These are phyloP conservation scores for Russula dissimulans DNA, from an alignment of 768 basidiomycete species.

Conservation along the genomic window DNA sequence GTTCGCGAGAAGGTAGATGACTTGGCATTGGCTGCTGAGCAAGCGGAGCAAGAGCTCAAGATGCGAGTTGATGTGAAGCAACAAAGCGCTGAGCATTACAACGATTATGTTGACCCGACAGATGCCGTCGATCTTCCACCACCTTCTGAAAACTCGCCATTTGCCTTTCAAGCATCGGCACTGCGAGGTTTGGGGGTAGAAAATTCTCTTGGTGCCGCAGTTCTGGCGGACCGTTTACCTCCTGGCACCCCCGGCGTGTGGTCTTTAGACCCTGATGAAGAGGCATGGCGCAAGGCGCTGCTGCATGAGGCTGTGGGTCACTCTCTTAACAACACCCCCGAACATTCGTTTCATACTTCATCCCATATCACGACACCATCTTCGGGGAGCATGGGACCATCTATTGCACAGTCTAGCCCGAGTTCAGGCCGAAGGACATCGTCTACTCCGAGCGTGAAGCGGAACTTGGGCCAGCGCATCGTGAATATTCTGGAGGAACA, in stretches of 20 bases:
- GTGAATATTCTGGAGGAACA: constrained; percentile 15
- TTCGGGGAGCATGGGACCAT: constrained; percentile 24
- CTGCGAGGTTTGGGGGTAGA: constrained; percentile 62
- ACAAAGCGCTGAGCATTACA: constrained; percentile 34
- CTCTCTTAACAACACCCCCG: constrained; percentile 52
- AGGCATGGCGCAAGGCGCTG: constrained; percentile 68
- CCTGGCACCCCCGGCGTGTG: constrained; percentile 53
- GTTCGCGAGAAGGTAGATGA: constrained; percentile 77
- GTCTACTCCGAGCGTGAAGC: constrained; percentile 14
- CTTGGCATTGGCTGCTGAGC: constrained; percentile 57
- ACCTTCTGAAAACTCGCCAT: constrained; percentile 57
- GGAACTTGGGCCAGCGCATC: constrained; percentile 19
- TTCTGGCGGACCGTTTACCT: constrained; percentile 67
- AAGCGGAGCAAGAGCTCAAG: constrained; percentile 67
- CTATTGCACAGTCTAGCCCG: constrained; percentile 10
- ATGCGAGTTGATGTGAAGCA: constrained; percentile 39
- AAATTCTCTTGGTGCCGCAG: constrained; percentile 65
- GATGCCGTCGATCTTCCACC: constrained; percentile 74
- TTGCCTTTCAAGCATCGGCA: constrained; percentile 68
- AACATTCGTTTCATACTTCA: constrained; percentile 33
- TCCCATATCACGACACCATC: constrained; percentile 10
- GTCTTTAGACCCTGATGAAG: constrained; percentile 44
- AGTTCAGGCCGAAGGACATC: constrained; percentile 5
- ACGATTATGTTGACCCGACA: constrained; percentile 72
- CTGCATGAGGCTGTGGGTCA: constrained; percentile 72